Conservation (phyloP, 2,329 filamentous ascomycete genomes). For the Aspergillus texensis region DNA sequence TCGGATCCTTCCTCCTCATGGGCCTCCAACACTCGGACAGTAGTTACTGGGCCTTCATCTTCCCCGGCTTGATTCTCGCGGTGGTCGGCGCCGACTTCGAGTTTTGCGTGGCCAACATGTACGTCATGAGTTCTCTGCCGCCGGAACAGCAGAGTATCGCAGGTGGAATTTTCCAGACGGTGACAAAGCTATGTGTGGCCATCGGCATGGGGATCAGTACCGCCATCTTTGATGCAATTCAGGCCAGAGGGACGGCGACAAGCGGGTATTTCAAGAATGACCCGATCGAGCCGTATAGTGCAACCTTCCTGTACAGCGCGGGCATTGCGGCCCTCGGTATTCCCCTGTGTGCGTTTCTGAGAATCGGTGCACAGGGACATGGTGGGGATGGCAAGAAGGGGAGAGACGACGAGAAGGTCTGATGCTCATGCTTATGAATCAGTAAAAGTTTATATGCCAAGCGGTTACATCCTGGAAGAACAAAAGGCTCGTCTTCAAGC, state of each 20-base stretch:
- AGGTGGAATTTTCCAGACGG: slow-evolving; percentile 69
- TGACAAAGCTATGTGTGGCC: slow-evolving; percentile 62
- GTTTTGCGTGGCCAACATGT: slow-evolving; percentile 73
- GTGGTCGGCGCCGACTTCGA: slow-evolving; percentile 70
- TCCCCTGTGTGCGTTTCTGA: neutral
- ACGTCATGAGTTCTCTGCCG: slow-evolving; percentile 68
- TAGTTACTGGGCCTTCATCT: slow-evolving; percentile 67
- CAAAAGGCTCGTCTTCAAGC: neutral
- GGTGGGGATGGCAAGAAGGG: neutral
- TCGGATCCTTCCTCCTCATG: slow-evolving; percentile 54
- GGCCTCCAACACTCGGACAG: slow-evolving; percentile 57
- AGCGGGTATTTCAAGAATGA: slow-evolving; percentile 4
- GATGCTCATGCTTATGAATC: neutral
- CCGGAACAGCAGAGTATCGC: slow-evolving; percentile 66
- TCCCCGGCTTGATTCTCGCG: slow-evolving; percentile 62
- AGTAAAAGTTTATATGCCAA: neutral
- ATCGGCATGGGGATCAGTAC: slow-evolving; percentile 65
- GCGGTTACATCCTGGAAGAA: neutral
- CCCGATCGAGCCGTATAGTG: neutral
- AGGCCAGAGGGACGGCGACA: neutral
- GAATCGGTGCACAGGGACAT: neutral
- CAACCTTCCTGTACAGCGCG: neutral
- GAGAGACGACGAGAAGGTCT: neutral
- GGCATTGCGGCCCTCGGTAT: neutral
- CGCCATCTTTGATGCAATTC: slow-evolving; percentile 4